Percentiles rank a stretch among this genome's conserved stretches.
Evolutionary conservation across 805 yeast genomes (phyloP).

Genomic region (Candida nonsorbophila): DNA sequence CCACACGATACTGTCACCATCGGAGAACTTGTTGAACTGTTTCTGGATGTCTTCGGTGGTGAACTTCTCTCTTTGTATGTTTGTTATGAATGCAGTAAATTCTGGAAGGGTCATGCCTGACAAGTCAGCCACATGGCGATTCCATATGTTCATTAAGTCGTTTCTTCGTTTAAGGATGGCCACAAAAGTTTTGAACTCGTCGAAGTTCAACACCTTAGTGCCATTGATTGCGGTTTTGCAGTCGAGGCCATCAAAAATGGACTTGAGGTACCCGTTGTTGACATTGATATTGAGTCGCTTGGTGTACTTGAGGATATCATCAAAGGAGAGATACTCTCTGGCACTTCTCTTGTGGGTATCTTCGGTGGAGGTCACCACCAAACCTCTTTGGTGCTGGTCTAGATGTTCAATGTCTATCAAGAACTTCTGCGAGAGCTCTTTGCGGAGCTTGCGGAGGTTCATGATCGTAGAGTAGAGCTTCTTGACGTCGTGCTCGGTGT

Average conservation of each 20-base stretch:
- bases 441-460: conserved; percentile 57
- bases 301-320: conserved; percentile 63
- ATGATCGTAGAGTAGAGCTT: conserved; percentile 51
- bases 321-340: conserved; percentile 45
- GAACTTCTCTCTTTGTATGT: conserved; percentile 44
- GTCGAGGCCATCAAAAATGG: conserved; percentile 36
- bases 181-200: conserved; percentile 74
- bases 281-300: conserved; percentile 69
- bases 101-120: conserved; percentile 14
- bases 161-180: conserved; percentile 56
- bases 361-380: conserved; percentile 17
- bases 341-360: conserved; percentile 10
- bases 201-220: conserved; percentile 47
- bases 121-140: conserved; percentile 17
- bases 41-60: conserved; percentile 18
- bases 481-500: conserved; percentile 50
- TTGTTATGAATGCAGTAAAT: conserved; percentile 35
- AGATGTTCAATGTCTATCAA: conserved; percentile 33
- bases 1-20: conserved; percentile 14
- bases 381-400: conserved; percentile 20
- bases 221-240: conserved; percentile 25
- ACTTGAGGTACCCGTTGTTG: conserved; percentile 44
- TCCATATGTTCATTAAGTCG: conserved; percentile 56
- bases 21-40: conserved; percentile 20
- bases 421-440: conserved; percentile 58